phyloP scores from a whole-genome alignment of 78 protist species.

The Speleostelium caveatum region DNA sequence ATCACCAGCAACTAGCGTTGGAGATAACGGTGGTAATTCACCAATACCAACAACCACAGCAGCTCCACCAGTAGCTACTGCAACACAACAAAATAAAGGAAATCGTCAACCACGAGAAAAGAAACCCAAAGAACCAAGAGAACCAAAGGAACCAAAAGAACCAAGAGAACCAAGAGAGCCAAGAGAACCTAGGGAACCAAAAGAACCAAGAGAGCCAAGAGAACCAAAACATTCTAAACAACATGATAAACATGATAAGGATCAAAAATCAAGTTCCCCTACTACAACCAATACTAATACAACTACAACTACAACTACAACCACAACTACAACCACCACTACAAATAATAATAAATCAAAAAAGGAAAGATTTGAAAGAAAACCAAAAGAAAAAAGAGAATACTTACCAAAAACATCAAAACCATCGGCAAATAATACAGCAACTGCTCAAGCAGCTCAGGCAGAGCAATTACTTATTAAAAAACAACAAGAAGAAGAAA shows the following conservation, averaged over 20 bases:
- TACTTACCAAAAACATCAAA: not conserved
- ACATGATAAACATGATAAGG: not conserved
- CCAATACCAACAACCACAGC: conserved; percentile 3
- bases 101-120: too few relatives aligned
- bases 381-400: not conserved
- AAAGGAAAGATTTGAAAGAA: not conserved
- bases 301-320: not conserved
- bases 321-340: not conserved
- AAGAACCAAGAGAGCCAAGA: not conserved
- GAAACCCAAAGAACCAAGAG: too few relatives aligned
- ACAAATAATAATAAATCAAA: not conserved
- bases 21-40: not conserved
- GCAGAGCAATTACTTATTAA: not conserved
- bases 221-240: not conserved
- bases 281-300: not conserved
- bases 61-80: conserved; percentile 2
- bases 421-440: not conserved
- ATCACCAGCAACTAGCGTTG: too few relatives aligned
- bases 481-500: conserved; percentile 8
- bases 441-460: not conserved
- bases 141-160: too few relatives aligned
- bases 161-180: not conserved
- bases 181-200: not conserved
- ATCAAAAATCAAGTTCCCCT: not conserved
- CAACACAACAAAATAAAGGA: too few relatives aligned